phyloP scores from a whole-genome alignment of 2,329 filamentous ascomycete genomes.

The Myotisia sp. region DNA sequence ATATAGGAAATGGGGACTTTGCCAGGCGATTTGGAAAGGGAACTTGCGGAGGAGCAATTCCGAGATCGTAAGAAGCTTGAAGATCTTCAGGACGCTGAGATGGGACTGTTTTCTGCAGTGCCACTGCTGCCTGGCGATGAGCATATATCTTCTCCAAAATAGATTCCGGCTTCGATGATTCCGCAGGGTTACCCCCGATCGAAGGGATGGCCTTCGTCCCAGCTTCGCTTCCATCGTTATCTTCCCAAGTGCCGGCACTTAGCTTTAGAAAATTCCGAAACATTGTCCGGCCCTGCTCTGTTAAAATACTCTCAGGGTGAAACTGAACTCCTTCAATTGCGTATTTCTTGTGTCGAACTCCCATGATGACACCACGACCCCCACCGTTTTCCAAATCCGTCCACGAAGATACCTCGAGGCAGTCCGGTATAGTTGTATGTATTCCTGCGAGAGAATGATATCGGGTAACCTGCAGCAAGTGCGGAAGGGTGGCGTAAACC shows the following conservation, averaged over 20 bases:
- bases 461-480: slow-evolving; percentile 74
- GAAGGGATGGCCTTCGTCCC: slow-evolving; percentile 15
- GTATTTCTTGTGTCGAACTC: slow-evolving; percentile 81
- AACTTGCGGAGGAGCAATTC: slow-evolving; percentile 70
- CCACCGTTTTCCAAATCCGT: slow-evolving; percentile 56
- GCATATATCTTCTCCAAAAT: slow-evolving; percentile 87
- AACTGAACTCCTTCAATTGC: slow-evolving; percentile 95
- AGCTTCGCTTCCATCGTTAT: slow-evolving; percentile 23
- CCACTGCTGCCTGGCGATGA: slow-evolving; percentile 60
- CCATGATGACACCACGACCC: slow-evolving; percentile 83
- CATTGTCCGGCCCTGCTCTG: slow-evolving; percentile 75
- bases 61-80: slow-evolving; percentile 72
- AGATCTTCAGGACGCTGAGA: slow-evolving; percentile 73
- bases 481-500: slow-evolving; percentile 69
- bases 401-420: slow-evolving; percentile 82
- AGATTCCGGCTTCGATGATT: slow-evolving; percentile 52
- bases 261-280: slow-evolving; percentile 81
- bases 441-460: slow-evolving; percentile 96
- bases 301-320: slow-evolving; percentile 92
- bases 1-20: slow-evolving; percentile 73
- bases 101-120: slow-evolving; percentile 67
- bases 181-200: slow-evolving; percentile 15
- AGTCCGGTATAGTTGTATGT: slow-evolving; percentile 69
- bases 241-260: slow-evolving; percentile 81
- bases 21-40: slow-evolving; percentile 65